Evolutionary conservation across 306 rosid species (phyloP).

Genomic region (Rubus idaeus): DNA sequence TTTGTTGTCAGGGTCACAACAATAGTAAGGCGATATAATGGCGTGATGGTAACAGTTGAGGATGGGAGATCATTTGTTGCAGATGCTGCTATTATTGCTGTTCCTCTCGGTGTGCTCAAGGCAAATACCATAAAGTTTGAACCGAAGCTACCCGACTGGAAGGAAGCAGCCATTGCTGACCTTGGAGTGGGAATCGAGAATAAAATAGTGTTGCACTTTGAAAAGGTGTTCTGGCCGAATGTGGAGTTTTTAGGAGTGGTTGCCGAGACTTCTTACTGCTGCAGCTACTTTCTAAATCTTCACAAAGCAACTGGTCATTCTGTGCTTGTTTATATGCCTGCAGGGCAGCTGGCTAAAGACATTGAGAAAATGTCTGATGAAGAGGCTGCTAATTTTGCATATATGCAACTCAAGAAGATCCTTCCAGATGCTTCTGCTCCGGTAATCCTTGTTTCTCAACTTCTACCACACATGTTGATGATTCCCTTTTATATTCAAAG

Average conservation of each 20-base stretch:
- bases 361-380: conserved; percentile 99
- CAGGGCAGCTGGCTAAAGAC: conserved; percentile 97
- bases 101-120: conserved; percentile 95
- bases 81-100: conserved; percentile 84
- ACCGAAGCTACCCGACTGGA: conserved; percentile 98
- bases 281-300: conserved; percentile 99
- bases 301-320: conserved; percentile 92
- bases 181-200: conserved; percentile 95
- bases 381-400: conserved; percentile 90
- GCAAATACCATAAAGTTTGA: conserved; percentile 71
- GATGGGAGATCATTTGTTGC: conserved; percentile 76
- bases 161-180: conserved; percentile 81
- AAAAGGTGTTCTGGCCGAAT: conserved; percentile 95
- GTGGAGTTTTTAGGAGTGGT: conserved; percentile 98
- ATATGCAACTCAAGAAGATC: conserved; percentile 72
- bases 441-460: conserved; percentile 35
- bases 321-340: conserved; percentile 98
- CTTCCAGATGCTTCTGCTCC: conserved; percentile 95
- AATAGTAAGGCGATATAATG: conserved; percentile 64
- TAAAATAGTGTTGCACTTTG: conserved; percentile 84
- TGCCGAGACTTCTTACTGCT: conserved; percentile 86
- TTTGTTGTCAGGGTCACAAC: conserved; percentile 77
- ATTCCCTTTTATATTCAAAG: background rate
- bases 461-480: background rate
- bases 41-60: conserved; percentile 76